Percentiles rank a stretch among this genome's conserved stretches.
Evolutionary conservation across 2,329 filamentous ascomycete genomes (phyloP).

Genomic region (Paraphoma chrysanthemicola): DNA sequence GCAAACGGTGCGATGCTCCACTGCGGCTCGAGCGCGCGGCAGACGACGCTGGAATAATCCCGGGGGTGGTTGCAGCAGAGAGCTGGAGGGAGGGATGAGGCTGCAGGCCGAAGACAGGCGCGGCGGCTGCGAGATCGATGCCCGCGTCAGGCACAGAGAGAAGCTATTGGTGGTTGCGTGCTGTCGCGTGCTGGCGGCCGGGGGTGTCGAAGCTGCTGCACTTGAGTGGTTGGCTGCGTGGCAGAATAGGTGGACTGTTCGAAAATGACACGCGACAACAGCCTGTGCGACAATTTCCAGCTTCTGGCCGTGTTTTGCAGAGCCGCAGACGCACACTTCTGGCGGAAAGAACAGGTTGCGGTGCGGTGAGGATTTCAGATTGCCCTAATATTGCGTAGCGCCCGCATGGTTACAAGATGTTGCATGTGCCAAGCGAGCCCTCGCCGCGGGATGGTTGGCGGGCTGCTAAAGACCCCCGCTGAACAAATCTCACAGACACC

Average conservation of each 20-base stretch:
- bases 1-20: slow-evolving; percentile 25
- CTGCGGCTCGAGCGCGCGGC: slow-evolving; percentile 9
- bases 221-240: background rate
- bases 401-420: slow-evolving; percentile 14
- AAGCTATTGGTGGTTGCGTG: slow-evolving; percentile 35
- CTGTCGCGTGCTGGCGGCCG: slow-evolving; percentile 45
- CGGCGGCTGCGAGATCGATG: slow-evolving; percentile 16
- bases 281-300: background rate
- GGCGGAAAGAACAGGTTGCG: slow-evolving; percentile 29
- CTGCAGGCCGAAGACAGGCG: slow-evolving; percentile 6
- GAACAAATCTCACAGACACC: slow-evolving; percentile 14
- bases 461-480: background rate
- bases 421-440: slow-evolving; percentile 20
- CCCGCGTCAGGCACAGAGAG: slow-evolving; percentile 34
- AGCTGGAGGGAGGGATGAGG: slow-evolving; percentile 5
- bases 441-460: slow-evolving; percentile 9
- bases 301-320: background rate
- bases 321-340: background rate
- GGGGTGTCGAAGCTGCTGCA: slow-evolving; percentile 20
- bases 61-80: slow-evolving; percentile 1
- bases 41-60: slow-evolving; percentile 1
- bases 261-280: background rate
- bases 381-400: slow-evolving; percentile 23
- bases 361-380: slow-evolving; percentile 13
- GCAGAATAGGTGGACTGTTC: background rate